phyloP scores from a whole-genome alignment of 2,329 filamentous ascomycete species.

The Coleophoma crateriformis region DNA sequence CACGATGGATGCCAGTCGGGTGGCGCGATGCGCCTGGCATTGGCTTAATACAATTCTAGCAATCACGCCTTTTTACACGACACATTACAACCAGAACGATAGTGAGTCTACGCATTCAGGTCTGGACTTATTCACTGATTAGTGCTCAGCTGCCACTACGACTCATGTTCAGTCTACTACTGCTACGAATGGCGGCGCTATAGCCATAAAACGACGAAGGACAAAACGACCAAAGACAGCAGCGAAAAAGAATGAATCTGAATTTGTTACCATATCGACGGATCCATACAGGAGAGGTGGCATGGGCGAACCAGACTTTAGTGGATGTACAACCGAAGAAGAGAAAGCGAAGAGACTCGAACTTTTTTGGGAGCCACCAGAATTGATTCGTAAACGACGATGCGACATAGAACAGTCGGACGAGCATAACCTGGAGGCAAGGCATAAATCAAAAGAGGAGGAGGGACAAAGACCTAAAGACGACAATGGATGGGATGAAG shows the following conservation, averaged over 20 bases:
- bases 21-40: too few relatives aligned
- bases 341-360: background rate
- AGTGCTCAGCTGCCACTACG: constrained; percentile 9
- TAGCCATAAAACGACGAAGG: constrained; percentile 7
- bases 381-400: background rate
- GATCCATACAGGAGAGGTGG: background rate
- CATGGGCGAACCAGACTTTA: background rate
- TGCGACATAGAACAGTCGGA: background rate
- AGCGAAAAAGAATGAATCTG: background rate
- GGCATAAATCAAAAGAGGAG: background rate
- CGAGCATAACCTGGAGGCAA: background rate
- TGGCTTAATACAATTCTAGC: too few relatives aligned
- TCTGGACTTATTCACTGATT: constrained; percentile 2
- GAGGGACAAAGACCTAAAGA: background rate
- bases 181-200: constrained; percentile 9
- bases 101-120: too few relatives aligned
- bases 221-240: background rate
- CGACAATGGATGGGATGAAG: too few relatives aligned
- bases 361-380: constrained; percentile 1
- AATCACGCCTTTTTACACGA: too few relatives aligned
- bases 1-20: too few relatives aligned
- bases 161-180: constrained; percentile 9
- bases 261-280: background rate
- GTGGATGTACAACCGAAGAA: background rate
- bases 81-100: too few relatives aligned